Conservation (phyloP, 768 basidiomycete species). For the Peribolospora kevripleyi region DNA sequence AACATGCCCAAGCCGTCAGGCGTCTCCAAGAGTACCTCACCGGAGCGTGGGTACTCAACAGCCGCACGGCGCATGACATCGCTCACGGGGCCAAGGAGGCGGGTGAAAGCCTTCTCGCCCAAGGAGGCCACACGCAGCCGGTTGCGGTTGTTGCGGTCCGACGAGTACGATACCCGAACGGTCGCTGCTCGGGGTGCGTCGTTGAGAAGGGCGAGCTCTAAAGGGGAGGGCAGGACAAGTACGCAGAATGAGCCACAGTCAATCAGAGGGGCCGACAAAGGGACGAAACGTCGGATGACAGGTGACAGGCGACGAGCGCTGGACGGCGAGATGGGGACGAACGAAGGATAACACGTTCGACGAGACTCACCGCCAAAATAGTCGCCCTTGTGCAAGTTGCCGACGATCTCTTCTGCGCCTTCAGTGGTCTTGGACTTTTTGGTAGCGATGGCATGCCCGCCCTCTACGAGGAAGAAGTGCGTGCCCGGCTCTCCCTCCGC, state of each 20-base stretch:
- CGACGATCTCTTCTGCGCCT: conserved; percentile 43
- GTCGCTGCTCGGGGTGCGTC: conserved; percentile 86
- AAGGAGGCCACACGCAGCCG: conserved; percentile 83
- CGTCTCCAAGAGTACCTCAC: too few relatives aligned
- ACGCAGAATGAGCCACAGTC: background rate
- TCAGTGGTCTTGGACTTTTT: conserved; percentile 41
- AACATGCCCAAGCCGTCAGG: too few relatives aligned
- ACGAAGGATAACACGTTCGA: background rate
- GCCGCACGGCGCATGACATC: conserved; percentile 40
- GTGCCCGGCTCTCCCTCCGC: conserved; percentile 84
- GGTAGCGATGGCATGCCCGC: conserved; percentile 67
- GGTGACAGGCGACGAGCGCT: too few relatives aligned
- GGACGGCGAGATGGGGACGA: background rate
- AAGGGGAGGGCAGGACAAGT: background rate
- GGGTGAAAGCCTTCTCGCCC: conserved; percentile 78
- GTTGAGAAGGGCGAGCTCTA: conserved; percentile 76
- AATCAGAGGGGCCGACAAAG: too few relatives aligned
- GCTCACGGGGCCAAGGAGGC: conserved; percentile 69
- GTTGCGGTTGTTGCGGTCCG: conserved; percentile 20
- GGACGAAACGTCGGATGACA: background rate
- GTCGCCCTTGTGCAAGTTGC: conserved; percentile 61
- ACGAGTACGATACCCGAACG: conserved; percentile 48
- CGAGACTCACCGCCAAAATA: conserved; percentile 78
- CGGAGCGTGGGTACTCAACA: background rate
- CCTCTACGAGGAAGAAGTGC: conserved; percentile 93